A percentile compares a stretch with the other conserved stretches of the same genome.
Evolutionary conservation across 164 flowering plant species (phyloP).

Genomic region (Protea cynaroides): DNA sequence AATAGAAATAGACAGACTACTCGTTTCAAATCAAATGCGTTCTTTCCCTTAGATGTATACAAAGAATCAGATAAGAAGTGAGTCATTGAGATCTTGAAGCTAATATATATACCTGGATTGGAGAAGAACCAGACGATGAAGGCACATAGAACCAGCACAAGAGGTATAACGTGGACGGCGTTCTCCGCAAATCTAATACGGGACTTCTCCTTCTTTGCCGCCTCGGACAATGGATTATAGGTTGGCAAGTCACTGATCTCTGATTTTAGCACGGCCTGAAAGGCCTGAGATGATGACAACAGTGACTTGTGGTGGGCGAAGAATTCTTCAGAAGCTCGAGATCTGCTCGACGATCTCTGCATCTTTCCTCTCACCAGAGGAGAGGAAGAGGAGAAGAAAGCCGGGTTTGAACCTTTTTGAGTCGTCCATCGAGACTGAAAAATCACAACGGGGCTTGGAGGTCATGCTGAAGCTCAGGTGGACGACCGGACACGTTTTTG

Average conservation of each 20-base stretch:
- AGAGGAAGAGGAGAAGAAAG: not conserved
- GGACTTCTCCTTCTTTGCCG: conserved; percentile 41
- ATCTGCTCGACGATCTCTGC: conserved; percentile 46
- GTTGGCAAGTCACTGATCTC: conserved; percentile 32
- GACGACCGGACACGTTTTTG: no score
- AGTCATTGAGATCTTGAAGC: not conserved
- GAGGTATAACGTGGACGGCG: conserved; percentile 61
- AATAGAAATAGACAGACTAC: no score
- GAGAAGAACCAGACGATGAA: conserved; percentile 66
- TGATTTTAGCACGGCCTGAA: conserved; percentile 5
- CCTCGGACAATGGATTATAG: conserved; percentile 42
- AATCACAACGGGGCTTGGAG: no score
- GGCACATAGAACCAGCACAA: conserved; percentile 53
- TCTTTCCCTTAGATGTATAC: not conserved
- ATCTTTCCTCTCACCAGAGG: conserved; percentile 16
- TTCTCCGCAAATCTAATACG: conserved; percentile 51
- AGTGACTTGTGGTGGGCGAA: conserved; percentile 12
- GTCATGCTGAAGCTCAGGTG: no score
- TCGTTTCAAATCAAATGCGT: not conserved
- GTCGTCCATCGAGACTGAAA: no score
- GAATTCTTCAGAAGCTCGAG: conserved; percentile 36
- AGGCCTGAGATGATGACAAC: conserved; percentile 1
- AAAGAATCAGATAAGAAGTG: not conserved
- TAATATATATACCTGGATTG: conserved; percentile 32
- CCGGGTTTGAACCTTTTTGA: no score